Base-by-base conservation (phyloP, 495 filamentous ascomycete species). In the Aspergillus leporis region DNA sequence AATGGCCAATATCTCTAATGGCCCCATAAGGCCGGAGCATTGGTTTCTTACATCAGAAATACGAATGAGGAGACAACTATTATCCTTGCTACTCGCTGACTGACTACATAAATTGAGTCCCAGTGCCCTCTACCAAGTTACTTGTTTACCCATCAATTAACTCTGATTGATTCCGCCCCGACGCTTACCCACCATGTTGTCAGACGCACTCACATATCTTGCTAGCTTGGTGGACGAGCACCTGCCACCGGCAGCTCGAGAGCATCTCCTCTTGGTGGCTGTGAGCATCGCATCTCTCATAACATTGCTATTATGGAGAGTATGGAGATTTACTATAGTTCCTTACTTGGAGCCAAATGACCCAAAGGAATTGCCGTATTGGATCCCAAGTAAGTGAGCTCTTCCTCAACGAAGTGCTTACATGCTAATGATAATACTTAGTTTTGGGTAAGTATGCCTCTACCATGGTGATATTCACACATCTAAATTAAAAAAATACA, bases 311-410 rank as follows among this genome's bases (percentile, higher is more conserved):
- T 18, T 50, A 28, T 50, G 47, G 47, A 25, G 47, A 16, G n/a
- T 50, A 14, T 50, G 47, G 47, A 30, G 47, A 21, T 50, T 50
- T 18, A 31, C 31, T 16, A 50, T 50, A 30, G 23, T 25, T 31
- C 47, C 47, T 2, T 30, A 8, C 5, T 31, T 50, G 14, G 14
- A 30, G 16, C 47, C 47, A 5, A 16, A 31, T 31, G 47, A 50
- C 10, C 47, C 47, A 30, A 50, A 30, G 4, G 47, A 50, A 18
- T 22, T 50, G 8, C 47, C 47, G 6, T 50, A 50, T 30, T 50
- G 47, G 47, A 50, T 50, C 14, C 47, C 47, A 3, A 16, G 47
- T 50, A 5, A 31, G 47, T 30, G 31, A 50, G 23, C 32, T 36
- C 32, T 5, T 4, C n/a, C 32, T 28, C 6, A 14, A 14, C 30